These are phyloP conservation scores for Candida sp. DNA, from an alignment of 1,139 yeast species.

Conservation along the genomic window DNA sequence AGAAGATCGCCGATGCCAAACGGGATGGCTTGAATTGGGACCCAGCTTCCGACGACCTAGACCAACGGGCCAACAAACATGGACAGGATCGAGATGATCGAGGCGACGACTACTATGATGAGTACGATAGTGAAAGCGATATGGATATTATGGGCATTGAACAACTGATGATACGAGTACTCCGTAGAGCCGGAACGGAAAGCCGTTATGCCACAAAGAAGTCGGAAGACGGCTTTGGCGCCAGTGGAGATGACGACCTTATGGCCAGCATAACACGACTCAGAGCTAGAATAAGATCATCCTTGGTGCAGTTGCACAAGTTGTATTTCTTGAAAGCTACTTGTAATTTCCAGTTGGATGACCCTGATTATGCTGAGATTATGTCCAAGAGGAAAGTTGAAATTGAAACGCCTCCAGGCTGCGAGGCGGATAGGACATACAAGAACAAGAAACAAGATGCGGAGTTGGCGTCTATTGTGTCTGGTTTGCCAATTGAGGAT, in stretches of 20 bases:
- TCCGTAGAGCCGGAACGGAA: too few relatives aligned
- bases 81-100: too few relatives aligned
- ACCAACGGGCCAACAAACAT: too few relatives aligned
- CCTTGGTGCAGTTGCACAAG: slow-evolving; percentile 73
- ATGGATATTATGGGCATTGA: neutral
- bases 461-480: slow-evolving; percentile 28
- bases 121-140: neutral
- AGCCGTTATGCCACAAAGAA: slow-evolving; percentile 8
- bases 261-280: slow-evolving; percentile 28
- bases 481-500: slow-evolving; percentile 19
- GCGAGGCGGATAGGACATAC: slow-evolving; percentile 9
- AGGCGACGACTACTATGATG: neutral
- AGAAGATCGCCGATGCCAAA: slow-evolving; percentile 19
- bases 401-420: slow-evolving; percentile 5
- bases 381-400: slow-evolving; percentile 18
- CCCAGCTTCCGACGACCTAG: neutral
- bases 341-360: slow-evolving; percentile 69
- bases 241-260: slow-evolving; percentile 15
- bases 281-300: slow-evolving; percentile 40
- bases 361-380: slow-evolving; percentile 41
- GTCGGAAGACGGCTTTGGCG: slow-evolving; percentile 15
- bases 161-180: neutral
- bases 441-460: slow-evolving; percentile 18
- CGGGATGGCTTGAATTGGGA: neutral
- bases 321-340: slow-evolving; percentile 82